Evolutionary conservation across 1,284 basidiomycete species (phyloP).

Genomic region (Trichosporon sp.): DNA sequence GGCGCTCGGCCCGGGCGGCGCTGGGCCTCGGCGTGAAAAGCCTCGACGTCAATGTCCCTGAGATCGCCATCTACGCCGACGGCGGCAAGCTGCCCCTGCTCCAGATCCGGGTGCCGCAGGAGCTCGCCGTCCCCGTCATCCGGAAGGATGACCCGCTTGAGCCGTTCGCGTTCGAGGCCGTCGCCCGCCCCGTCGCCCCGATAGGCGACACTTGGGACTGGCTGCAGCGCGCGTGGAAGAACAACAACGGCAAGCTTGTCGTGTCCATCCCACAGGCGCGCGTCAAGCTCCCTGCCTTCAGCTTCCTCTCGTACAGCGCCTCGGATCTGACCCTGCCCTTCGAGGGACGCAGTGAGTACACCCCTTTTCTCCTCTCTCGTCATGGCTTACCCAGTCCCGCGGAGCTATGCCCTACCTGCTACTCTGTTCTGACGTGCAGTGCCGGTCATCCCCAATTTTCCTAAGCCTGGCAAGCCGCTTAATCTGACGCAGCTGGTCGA

Average conservation of each 20-base stretch:
- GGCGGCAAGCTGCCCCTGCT: constrained; percentile 24
- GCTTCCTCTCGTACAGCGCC: constrained; percentile 34
- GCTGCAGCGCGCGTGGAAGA: constrained; percentile 37
- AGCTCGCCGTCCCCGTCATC: constrained; percentile 31
- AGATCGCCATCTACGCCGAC: constrained; percentile 8
- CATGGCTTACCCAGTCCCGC: neutral
- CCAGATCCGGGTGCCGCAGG: constrained; percentile 23
- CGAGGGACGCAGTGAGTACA: constrained; percentile 36
- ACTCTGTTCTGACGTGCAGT: constrained; percentile 28
- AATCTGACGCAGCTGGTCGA: constrained; percentile 40
- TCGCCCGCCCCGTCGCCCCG: constrained; percentile 34
- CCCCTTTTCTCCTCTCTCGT: neutral
- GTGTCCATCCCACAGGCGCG: constrained; percentile 26
- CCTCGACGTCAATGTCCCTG: constrained; percentile 24
- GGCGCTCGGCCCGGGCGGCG: constrained; percentile 21
- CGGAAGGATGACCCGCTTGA: constrained; percentile 26
- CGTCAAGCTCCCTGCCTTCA: constrained; percentile 23
- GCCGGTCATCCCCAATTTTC: constrained; percentile 40
- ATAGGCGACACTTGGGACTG: constrained; percentile 37
- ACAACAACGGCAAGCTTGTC: constrained; percentile 28
- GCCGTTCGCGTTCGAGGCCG: constrained; percentile 29
- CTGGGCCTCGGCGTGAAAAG: constrained; percentile 18
- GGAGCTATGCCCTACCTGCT: neutral
- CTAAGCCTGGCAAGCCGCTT: constrained; percentile 35
- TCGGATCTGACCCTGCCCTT: constrained; percentile 31